phyloP scores from a whole-genome alignment of 2,329 filamentous ascomycete genomes.

The Trichoderma hamatum region DNA sequence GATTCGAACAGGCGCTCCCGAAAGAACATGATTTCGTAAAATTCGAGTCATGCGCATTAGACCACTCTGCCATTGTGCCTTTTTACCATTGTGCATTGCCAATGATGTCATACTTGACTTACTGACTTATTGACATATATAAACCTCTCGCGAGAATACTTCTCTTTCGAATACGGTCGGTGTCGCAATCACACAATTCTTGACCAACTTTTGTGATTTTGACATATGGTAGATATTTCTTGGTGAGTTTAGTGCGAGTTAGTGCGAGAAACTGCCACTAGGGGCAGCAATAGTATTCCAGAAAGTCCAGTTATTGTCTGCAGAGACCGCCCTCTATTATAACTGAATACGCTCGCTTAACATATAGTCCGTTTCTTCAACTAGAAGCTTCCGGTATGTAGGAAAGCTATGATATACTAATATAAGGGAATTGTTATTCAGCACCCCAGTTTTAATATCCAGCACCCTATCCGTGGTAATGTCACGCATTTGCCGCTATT shows the following conservation, averaged over 20 bases:
- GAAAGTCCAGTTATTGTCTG: neutral
- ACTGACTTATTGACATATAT: neutral
- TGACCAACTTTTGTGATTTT: neutral
- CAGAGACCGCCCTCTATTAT: too few species aligned
- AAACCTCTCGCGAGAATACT: too few species aligned
- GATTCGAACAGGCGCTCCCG: slow-evolving; percentile 27
- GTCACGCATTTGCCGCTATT: too few species aligned
- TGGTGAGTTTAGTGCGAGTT: neutral
- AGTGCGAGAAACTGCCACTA: neutral
- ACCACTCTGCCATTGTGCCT: slow-evolving; percentile 26
- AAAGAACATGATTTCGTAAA: slow-evolving; percentile 27
- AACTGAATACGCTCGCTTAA: neutral
- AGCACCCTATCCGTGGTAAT: too few species aligned
- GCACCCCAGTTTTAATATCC: too few species aligned
- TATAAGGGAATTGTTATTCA: too few species aligned
- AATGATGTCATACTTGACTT: neutral
- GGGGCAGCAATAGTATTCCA: neutral
- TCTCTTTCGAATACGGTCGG: neutral
- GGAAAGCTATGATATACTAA: too few species aligned
- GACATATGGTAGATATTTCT: neutral
- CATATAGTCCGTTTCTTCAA: too few species aligned
- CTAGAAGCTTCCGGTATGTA: too few species aligned
- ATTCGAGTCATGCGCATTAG: slow-evolving; percentile 30
- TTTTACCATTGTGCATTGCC: too few species aligned
- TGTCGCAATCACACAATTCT: neutral